A percentile compares a stretch with the other conserved stretches of the same genome.
Evolutionary conservation across 2,329 filamentous ascomycete genomes (phyloP).

Genomic region (Chaetomium sp.): DNA sequence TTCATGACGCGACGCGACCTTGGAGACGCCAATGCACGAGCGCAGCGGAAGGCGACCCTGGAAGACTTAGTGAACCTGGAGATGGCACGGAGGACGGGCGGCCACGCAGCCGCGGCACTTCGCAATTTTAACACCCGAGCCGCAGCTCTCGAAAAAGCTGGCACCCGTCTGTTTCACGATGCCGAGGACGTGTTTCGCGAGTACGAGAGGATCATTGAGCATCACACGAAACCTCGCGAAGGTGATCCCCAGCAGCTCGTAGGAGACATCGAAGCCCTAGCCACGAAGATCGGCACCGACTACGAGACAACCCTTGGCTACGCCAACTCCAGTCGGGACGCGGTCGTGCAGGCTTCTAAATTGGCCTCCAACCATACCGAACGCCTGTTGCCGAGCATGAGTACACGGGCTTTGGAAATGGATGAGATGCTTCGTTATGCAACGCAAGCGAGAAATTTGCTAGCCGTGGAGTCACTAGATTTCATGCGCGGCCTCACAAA

Average conservation of each 20-base stretch:
- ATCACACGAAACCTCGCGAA: conserved; percentile 49
- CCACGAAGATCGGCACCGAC: conserved; percentile 81
- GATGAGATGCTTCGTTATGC: conserved; percentile 52
- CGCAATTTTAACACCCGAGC: conserved; percentile 55
- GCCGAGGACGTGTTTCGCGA: conserved; percentile 56
- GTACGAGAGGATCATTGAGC: conserved; percentile 53
- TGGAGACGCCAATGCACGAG: conserved; percentile 33
- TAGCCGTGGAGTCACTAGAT: conserved; percentile 57
- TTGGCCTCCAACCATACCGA: conserved; percentile 59
- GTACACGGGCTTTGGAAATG: conserved; percentile 53
- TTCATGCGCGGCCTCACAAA: conserved; percentile 79
- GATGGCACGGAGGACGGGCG: conserved; percentile 65
- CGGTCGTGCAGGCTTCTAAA: conserved; percentile 56
- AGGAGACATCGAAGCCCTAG: conserved; percentile 78
- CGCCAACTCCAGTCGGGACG: conserved; percentile 53
- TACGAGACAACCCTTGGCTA: conserved; percentile 70
- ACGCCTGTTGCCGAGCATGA: conserved; percentile 52
- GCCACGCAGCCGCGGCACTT: conserved; percentile 52
- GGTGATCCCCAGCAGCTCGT: conserved; percentile 64
- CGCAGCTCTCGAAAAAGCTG: conserved; percentile 53
- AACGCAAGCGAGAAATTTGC: conserved; percentile 60
- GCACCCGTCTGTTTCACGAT: conserved; percentile 53
- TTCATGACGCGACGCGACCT: conserved; percentile 53
- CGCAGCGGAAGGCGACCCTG: conserved; percentile 50
- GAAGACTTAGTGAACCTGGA: conserved; percentile 71